Evolutionary conservation across 2,329 filamentous ascomycete species (phyloP), one percentile per base, ranked within the genome.

Genomic region (Passalora sequoiae): DNA sequence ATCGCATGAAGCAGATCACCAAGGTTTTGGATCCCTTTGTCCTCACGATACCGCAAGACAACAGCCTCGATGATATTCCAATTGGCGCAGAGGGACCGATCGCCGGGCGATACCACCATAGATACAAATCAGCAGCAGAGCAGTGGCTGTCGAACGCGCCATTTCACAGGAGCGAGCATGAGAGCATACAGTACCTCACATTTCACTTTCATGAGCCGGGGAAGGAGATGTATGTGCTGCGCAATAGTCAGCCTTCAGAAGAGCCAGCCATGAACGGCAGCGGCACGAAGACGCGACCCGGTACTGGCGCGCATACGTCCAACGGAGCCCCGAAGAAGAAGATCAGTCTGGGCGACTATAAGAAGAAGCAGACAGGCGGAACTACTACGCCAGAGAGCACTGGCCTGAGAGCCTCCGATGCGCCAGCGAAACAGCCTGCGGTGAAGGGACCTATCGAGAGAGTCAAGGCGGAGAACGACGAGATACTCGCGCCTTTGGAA

Each of bases 281-380:
- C 15, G 42, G 21, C 15, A 29, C 24, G 25, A 35, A 44, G 24
- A 42, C 61, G 47, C 51, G 66, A 17, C 51, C 59, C 27, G 49
- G 49, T 16, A 66, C 63, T 51, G 64, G 64, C 19, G 62, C 63
- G 44, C 66, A 62, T 51, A 71, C 68, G 15, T 67, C 72, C 20
- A 65, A 54, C 32, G 63, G 40, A 22, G 48, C 42, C 10, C 68
- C 69, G 17, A 80, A 77, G 65, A 81, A 80, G 67, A 81, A 80
- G 61, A 80, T 82, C 48, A 79, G 69, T 42, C 61, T 82, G 40
- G 75, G 71, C 30, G 77, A 76, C 28, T 83, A 81, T 62, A 80
- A 77, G 62, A 76, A 71, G 47, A 78, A 78, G 53, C 61, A 70
- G 47, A 69, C 63, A 42, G 66, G 59, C 30, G 62, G 58, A 7